phyloP scores from a whole-genome alignment of 1,284 basidiomycete genomes.

The Clitocybe nebularis region DNA sequence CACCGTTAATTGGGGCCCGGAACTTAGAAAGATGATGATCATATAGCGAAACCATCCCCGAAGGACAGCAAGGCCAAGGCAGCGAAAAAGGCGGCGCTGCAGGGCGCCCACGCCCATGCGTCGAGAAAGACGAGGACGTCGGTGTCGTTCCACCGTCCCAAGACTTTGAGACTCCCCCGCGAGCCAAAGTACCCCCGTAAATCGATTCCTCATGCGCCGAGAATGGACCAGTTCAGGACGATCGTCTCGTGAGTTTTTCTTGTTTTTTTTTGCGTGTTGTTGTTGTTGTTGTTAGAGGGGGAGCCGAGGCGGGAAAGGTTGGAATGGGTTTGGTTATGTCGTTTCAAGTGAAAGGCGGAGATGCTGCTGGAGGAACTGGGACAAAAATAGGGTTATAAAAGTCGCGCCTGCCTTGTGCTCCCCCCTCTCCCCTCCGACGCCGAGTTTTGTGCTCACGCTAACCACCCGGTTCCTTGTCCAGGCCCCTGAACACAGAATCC shows the following conservation, averaged over 20 bases:
- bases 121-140: conserved; percentile 83
- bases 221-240: conserved; percentile 97
- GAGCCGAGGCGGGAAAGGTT: not conserved
- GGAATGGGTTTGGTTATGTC: not conserved
- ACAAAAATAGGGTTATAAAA: not conserved
- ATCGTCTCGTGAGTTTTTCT: conserved; percentile 71
- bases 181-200: conserved; percentile 94
- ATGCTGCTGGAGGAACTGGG: not conserved
- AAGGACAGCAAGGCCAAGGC: conserved; percentile 84
- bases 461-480: conserved; percentile 19
- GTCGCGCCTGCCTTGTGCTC: not conserved
- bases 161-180: conserved; percentile 86
- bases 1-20: not conserved
- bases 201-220: conserved; percentile 88
- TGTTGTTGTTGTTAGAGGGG: not conserved
- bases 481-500: conserved; percentile 79
- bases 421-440: not conserved
- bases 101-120: conserved; percentile 76
- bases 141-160: conserved; percentile 95
- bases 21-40: conserved; percentile 12
- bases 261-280: not conserved
- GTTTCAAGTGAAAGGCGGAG: not conserved
- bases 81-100: conserved; percentile 95
- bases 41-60: conserved; percentile 26
- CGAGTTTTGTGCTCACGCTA: too few species aligned